These are phyloP conservation scores for Fusarium sp. DNA, from an alignment of 2,329 filamentous ascomycete genomes.

Conservation along the genomic window DNA sequence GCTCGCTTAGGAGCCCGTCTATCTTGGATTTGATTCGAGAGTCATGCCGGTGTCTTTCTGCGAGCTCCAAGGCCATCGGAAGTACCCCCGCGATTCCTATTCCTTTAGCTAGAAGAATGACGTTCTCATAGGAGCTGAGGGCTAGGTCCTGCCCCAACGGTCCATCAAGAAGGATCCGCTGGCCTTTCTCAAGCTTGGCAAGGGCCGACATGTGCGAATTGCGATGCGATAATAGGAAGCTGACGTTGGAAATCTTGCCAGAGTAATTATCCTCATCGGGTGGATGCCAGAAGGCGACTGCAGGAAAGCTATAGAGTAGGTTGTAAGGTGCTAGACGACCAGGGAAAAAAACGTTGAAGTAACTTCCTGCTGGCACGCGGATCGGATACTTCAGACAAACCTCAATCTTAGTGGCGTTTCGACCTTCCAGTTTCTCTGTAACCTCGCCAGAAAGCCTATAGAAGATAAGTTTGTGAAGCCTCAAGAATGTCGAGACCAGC, in stretches of 20 bases:
- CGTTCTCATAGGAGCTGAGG: constrained; percentile 1
- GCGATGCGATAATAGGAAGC: constrained; percentile 2
- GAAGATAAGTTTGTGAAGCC: not conserved
- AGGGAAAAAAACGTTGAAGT: constrained; percentile 19
- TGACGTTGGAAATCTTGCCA: not conserved
- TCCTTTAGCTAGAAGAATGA: constrained; percentile 15
- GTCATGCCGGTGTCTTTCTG: constrained; percentile 5
- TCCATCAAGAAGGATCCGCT: constrained; percentile 4
- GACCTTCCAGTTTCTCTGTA: not conserved
- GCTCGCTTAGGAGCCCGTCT: not conserved
- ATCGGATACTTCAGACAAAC: not conserved
- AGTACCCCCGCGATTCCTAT: constrained; percentile 8
- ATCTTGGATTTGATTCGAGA: not conserved
- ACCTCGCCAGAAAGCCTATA: not conserved
- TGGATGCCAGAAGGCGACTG: constrained; percentile 2
- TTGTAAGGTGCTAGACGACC: not conserved
- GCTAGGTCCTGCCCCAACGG: not conserved
- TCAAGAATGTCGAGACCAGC: not conserved
- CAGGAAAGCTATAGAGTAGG: not conserved
- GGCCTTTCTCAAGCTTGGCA: not conserved
- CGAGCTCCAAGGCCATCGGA: not conserved
- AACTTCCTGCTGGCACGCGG: not conserved
- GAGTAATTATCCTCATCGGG: not conserved
- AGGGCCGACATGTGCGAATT: not conserved
- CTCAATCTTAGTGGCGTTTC: constrained; percentile 6